Base-by-base conservation (phyloP, 352 stramenopile genomes). In the Pythium brachiatum region DNA sequence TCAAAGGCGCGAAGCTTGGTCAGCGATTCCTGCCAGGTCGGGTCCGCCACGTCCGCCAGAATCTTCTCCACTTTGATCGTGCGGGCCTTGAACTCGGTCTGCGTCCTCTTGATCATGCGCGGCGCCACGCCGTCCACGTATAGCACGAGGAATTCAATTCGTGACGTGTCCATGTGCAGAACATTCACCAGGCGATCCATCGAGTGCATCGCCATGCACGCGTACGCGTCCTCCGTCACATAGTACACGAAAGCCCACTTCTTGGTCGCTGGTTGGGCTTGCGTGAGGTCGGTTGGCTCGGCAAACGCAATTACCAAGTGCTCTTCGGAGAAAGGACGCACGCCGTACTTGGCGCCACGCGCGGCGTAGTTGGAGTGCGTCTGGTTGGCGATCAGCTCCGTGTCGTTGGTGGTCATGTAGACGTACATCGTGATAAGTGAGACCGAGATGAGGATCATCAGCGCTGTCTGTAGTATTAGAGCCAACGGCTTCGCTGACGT, bases 191-290 rank as follows among this genome's bases (percentile, higher is more conserved):
- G 62, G 0, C 23, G 47, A 15, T 54, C 44, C 62, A 69, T 69
- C 2, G 36, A 47, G n/a, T 69, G 55, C 25, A 69, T 39, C 32
- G 56, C 55, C 15, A 32, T 51, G 27, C 62, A 69, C 15, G 36
- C 62, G 50, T 69, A 69, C 0, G 13, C 16, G 23, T 69, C 41
- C 3, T 44, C 27, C 34, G 62, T 69, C 1, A 64, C 39, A 48
- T 69, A 69, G 25, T 64, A 60, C 27, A 69, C 3, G 43, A 60
- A 69, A 16, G 62, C 62, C n/a, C 63, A 60, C 18, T 26, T 52
- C 23, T 53, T 62, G 52, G 41, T 34, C 12, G 60, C 52, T 23
- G 12, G 6, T n/a, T 39, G 31, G 21, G 48, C 25, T 18, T 16
- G 27, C 0, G 60, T 20, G 31, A 60, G 52, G 20, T 52, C 31